Conservation (phyloP, 495 filamentous ascomycete species). For the Trichoderma orchidacearum region DNA sequence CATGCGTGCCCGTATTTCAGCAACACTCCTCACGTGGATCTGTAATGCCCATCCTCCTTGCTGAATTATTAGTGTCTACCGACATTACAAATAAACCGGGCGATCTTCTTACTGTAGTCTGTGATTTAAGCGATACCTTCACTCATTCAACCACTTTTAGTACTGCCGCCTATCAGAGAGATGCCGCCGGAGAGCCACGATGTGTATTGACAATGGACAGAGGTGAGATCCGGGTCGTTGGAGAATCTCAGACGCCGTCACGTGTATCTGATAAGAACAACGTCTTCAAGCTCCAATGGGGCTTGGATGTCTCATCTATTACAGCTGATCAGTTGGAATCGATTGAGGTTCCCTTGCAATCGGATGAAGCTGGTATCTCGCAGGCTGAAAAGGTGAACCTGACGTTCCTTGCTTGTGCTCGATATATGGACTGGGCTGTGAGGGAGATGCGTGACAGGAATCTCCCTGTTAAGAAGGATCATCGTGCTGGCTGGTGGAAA, state of each 20-base stretch:
- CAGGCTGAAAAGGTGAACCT: neutral
- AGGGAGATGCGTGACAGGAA: constrained; percentile 60
- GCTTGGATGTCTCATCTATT: neutral
- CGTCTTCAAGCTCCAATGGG: neutral
- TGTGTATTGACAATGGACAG: neutral
- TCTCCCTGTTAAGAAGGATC: neutral
- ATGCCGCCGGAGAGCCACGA: neutral
- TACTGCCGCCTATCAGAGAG: neutral
- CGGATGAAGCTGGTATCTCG: neutral
- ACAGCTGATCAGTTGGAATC: constrained; percentile 2
- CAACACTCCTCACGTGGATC: neutral
- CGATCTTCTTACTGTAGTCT: neutral
- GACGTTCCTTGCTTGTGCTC: neutral
- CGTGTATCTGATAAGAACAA: neutral
- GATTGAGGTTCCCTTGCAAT: neutral
- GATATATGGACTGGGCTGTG: constrained; percentile 6
- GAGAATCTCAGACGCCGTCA: neutral
- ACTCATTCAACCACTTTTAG: neutral
- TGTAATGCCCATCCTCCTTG: neutral
- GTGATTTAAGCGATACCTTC: neutral
- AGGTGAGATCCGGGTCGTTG: neutral
- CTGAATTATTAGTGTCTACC: neutral
- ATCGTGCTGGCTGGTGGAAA: neutral
- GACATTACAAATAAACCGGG: neutral
- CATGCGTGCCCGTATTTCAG: constrained; percentile 2